phyloP scores from a whole-genome alignment of 176 grass and related monocot species.

The Phoenix dactylifera region DNA sequence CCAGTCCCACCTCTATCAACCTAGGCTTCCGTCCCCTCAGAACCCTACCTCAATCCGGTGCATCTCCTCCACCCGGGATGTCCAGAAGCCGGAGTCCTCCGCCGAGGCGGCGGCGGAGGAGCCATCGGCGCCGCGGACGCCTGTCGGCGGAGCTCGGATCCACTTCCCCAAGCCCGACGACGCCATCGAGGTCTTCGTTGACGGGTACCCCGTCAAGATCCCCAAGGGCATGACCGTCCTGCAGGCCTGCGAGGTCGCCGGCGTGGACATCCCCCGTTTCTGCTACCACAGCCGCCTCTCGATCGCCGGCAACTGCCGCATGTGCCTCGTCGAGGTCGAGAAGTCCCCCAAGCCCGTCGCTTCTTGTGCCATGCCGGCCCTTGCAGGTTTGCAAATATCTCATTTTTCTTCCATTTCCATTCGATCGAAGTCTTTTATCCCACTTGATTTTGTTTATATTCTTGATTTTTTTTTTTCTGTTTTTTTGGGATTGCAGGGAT shows the following conservation, averaged over 20 bases:
- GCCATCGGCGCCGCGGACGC: slow-evolving; percentile 28
- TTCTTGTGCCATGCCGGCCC: slow-evolving; percentile 93
- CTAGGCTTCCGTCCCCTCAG: slow-evolving; percentile 3
- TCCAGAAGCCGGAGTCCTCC: slow-evolving; percentile 47
- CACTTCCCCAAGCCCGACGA: slow-evolving; percentile 69
- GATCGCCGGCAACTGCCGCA: slow-evolving; percentile 90
- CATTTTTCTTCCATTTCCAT: too few species aligned
- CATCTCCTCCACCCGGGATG: slow-evolving; percentile 56
- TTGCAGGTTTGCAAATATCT: slow-evolving; percentile 42
- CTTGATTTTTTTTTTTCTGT: too few species aligned
- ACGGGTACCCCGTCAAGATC: slow-evolving; percentile 85
- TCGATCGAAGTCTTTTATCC: not conserved
- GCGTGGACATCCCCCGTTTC: slow-evolving; percentile 93
- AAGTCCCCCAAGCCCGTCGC: slow-evolving; percentile 99
- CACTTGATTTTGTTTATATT: not conserved
- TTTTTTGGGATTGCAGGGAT: slow-evolving; percentile 45
- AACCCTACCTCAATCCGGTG: slow-evolving; percentile 35
- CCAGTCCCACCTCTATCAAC: slow-evolving; percentile 17
- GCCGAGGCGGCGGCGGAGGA: slow-evolving; percentile 29
- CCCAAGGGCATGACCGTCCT: slow-evolving; percentile 95
- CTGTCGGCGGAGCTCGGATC: slow-evolving; percentile 65
- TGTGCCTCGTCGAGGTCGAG: slow-evolving; percentile 99
- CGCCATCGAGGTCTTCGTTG: slow-evolving; percentile 89
- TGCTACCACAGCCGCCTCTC: slow-evolving; percentile 96
- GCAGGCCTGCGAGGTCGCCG: slow-evolving; percentile 95